phyloP scores from a whole-genome alignment of 2,329 filamentous ascomycete genomes.

The Pseudogymnoascus sp. region DNA sequence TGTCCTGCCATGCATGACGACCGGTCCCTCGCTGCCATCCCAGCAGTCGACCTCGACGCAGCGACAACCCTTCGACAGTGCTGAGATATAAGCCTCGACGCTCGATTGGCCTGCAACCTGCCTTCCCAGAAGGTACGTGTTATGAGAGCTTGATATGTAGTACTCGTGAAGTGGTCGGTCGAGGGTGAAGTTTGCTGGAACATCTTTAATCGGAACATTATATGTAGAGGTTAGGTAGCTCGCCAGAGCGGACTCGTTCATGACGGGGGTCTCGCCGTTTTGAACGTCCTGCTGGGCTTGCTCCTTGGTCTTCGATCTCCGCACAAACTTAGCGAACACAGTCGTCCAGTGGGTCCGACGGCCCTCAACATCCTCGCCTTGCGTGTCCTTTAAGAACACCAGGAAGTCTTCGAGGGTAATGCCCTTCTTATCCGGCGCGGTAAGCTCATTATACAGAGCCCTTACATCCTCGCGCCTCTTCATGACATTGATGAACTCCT shows the following conservation, averaged over 20 bases:
- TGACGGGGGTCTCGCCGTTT: constrained; percentile 43
- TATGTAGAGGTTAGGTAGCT: constrained; percentile 66
- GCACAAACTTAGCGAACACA: constrained; percentile 62
- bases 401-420: constrained; percentile 68
- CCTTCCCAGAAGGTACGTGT: constrained; percentile 88
- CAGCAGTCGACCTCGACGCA: constrained; percentile 98
- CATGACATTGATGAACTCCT: constrained; percentile 71
- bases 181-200: constrained; percentile 54
- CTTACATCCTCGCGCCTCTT: constrained; percentile 78
- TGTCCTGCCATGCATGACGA: constrained; percentile 85
- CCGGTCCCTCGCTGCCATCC: constrained; percentile 83
- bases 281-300: constrained; percentile 33
- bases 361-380: constrained; percentile 65
- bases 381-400: constrained; percentile 61
- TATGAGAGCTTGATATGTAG: constrained; percentile 97
- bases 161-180: constrained; percentile 91
- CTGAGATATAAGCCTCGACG: constrained; percentile 87
- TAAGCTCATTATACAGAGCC: constrained; percentile 57
- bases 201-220: constrained; percentile 58
- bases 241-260: constrained; percentile 72
- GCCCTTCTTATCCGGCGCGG: constrained; percentile 49
- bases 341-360: constrained; percentile 59
- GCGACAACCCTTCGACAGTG: constrained; percentile 79
- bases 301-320: constrained; percentile 45
- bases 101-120: constrained; percentile 87